Evolutionary conservation across 2,329 filamentous ascomycete genomes (phyloP), one percentile per base, ranked within the genome.

Genomic region (Massarina eburnea): DNA sequence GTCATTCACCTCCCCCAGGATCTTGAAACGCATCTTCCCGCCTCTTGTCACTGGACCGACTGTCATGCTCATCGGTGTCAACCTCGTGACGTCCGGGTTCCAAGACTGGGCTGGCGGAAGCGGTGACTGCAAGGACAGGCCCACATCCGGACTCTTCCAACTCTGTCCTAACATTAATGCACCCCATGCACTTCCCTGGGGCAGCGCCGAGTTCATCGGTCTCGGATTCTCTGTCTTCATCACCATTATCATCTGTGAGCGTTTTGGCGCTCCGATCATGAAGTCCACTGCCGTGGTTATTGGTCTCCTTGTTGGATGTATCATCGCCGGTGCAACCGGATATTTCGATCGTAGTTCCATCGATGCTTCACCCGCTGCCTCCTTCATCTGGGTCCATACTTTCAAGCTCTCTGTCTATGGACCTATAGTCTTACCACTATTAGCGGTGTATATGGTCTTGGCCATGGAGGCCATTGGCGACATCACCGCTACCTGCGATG

Each of bases 231-330:
- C 83, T 35, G 89, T 91, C 27, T 92, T 92, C 62, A 57, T 86
- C 35, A 87, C 85, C 21, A 92, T 94, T 62, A 85, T 94, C 49
- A 64, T 92, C 10, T 89, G 86, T 64, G 89, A 94, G 68, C 81
- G 88, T 9, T 91, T 91, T 57, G 89, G 89, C 1, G 80, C 87
- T 0, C 89, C 89, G 0, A 86, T 94, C 54, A 91, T 94, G 86
- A 91, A 91, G 65, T 88, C 84, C 2, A 86, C 83, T 7, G 84
- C 85, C 12, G 88, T 92, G 24, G 82, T 91, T 33, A 76, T 90
- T 45, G 88, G 89, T 12, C 76, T 91, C 4, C 77, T 90, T 0
- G 77, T 85, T 1, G 89, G 89, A 36, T 91, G 88, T 70, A 86
- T 91, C 59, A 87, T 94, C 49, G 88, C 86, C 9, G 88, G 79